Conservation (phyloP, 805 yeast species). For the Kuraishia piskuri region DNA sequence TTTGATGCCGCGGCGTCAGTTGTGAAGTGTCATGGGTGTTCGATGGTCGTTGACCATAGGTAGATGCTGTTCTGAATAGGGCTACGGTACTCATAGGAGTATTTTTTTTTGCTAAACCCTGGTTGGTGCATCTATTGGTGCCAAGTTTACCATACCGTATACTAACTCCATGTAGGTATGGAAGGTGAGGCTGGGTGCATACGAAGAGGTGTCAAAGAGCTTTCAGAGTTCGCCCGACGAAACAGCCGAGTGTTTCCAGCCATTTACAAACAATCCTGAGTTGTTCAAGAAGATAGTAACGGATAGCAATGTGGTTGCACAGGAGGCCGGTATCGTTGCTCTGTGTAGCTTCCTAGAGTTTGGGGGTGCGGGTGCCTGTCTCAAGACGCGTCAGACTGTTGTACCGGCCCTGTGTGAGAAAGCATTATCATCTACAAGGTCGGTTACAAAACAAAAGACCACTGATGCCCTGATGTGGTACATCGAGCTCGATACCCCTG, state of each 20-base stretch:
- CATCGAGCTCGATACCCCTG: conserved; percentile 60
- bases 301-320: conserved; percentile 87
- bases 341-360: conserved; percentile 44
- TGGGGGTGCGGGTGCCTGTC: conserved; percentile 39
- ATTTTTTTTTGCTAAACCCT: too few relatives aligned
- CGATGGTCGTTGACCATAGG: too few relatives aligned
- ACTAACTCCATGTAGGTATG: conserved; percentile 28
- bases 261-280: conserved; percentile 44
- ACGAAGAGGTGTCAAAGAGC: conserved; percentile 49
- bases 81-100: neutral
- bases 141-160: too few relatives aligned
- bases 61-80: too few relatives aligned
- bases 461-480: conserved; percentile 52
- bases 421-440: conserved; percentile 67
- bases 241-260: conserved; percentile 45
- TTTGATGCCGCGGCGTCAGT: too few relatives aligned
- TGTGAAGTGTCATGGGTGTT: too few relatives aligned
- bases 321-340: conserved; percentile 66
- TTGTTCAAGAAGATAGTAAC: conserved; percentile 48
- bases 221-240: conserved; percentile 49
- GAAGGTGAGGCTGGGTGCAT: conserved; percentile 82
- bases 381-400: conserved; percentile 31
- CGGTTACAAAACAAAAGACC: conserved; percentile 62
- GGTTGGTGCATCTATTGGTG: too few relatives aligned
- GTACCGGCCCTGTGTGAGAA: conserved; percentile 64